Evolutionary conservation across 768 basidiomycete genomes (phyloP), one percentile per base, ranked within the genome.

Genomic region (Psilocybe cyanescens): DNA sequence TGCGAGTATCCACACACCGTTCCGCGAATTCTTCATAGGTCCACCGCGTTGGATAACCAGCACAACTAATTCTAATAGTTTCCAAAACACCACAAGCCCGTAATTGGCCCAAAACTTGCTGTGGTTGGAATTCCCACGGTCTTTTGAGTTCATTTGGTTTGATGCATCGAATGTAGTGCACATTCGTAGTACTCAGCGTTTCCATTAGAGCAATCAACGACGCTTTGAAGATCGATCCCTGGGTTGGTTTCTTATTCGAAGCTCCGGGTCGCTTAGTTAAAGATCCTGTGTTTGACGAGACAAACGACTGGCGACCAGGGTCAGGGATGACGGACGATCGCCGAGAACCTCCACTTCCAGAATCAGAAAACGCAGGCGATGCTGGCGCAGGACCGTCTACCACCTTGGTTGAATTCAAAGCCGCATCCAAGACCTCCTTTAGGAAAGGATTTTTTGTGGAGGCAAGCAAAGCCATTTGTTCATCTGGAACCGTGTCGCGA

Each of bases 151-250:
- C 97, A 72, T 99, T 99, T 2, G 97, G 97, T 75, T 99, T 99
- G 81, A 99, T 99, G 75, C 97, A 99, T 50, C 97, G 88, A 71
- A 99, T 99, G 72, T 99, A 99, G 72, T 99, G 97, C 0, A 98
- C 97, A 69, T 99, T 98, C 11, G 97, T 99, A 61, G 93, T 90
- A 69, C 93, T 91, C 65, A 99, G 89, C 0, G 97, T 99, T 39
- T 97, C 95, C 97, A 99, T 99, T 47, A 99, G 80, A 51, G 87
- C 90, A 72, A 92, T 90, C 55, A 99, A 78, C 0, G 96, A 98
- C 2, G 91, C 87, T 73, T 99, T 99, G 85, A 99, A 99, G 73
- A 99, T 99, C 5, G 94, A 96, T 28, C 97, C 97, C 65, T 99
- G 91, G 0, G 97, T 99, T 1, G 96, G 97, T 73, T 99, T 99